phyloP scores from a whole-genome alignment of 257 asterid species.

The Mitragyna speciosa region DNA sequence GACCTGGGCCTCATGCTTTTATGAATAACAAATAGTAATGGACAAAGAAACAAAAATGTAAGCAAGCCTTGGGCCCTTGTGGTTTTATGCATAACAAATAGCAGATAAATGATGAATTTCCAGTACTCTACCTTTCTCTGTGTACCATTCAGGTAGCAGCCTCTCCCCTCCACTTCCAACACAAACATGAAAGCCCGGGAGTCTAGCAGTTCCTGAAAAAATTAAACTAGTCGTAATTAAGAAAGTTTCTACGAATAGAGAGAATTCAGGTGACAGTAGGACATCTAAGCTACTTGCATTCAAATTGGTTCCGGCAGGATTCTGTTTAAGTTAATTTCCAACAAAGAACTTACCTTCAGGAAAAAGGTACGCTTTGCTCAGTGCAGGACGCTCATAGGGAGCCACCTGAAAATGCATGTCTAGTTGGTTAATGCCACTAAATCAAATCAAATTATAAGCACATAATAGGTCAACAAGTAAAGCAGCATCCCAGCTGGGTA shows the following conservation, averaged over 20 bases:
- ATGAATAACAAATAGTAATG: neutral
- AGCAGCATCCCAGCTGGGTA: neutral
- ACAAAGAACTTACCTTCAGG: constrained; percentile 76
- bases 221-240: neutral
- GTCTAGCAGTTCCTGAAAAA: constrained; percentile 84
- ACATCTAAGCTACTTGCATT: constrained; percentile 1
- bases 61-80: neutral
- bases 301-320: neutral
- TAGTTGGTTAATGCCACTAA: constrained; percentile 4
- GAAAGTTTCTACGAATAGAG: neutral
- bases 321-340: constrained; percentile 2
- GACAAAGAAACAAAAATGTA: too few species aligned
- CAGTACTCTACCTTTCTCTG: constrained; percentile 67
- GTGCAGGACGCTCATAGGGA: constrained; percentile 99
- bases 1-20: neutral
- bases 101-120: neutral
- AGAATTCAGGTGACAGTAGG: neutral
- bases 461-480: neutral
- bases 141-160: constrained; percentile 91
- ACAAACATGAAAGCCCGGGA: constrained; percentile 89
- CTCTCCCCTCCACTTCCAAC: constrained; percentile 99
- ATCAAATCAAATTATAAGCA: neutral
- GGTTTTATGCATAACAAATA: neutral
- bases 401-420: constrained; percentile 65
- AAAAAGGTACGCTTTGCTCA: constrained; percentile 89